Evolutionary conservation across 202 grass and related monocot genomes (phyloP).

Genomic region (Hordeum pubiflorum): DNA sequence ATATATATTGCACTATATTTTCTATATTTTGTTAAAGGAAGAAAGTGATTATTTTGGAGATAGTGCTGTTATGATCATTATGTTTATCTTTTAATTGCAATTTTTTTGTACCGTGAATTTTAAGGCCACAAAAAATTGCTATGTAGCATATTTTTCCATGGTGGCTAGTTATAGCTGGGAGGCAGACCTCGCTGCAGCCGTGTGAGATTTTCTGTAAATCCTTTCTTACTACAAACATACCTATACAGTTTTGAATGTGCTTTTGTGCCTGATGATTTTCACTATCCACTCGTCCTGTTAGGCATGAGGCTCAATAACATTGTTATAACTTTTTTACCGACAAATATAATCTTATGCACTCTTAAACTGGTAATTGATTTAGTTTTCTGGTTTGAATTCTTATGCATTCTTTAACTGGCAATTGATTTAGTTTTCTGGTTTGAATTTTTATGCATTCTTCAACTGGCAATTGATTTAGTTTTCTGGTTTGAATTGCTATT

Average conservation of each 20-base stretch:
- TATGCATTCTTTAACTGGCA: neutral
- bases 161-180: neutral
- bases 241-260: neutral
- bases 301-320: neutral
- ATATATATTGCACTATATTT: neutral
- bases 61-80: neutral
- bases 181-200: neutral
- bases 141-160: neutral
- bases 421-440: no score
- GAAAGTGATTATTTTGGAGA: neutral
- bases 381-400: neutral
- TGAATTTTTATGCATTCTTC: neutral
- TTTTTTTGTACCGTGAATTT: neutral
- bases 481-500: neutral
- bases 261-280: neutral
- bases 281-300: neutral
- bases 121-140: neutral
- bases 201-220: neutral
- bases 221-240: neutral
- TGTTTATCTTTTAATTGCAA: neutral
- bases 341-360: slow-evolving; percentile 8
- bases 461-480: neutral
- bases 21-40: neutral
- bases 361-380: neutral
- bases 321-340: neutral